Evolutionary conservation across 1,284 basidiomycete species (phyloP), one percentile per base, ranked within the genome.

Genomic region (Thecaphora thlaspeos): DNA sequence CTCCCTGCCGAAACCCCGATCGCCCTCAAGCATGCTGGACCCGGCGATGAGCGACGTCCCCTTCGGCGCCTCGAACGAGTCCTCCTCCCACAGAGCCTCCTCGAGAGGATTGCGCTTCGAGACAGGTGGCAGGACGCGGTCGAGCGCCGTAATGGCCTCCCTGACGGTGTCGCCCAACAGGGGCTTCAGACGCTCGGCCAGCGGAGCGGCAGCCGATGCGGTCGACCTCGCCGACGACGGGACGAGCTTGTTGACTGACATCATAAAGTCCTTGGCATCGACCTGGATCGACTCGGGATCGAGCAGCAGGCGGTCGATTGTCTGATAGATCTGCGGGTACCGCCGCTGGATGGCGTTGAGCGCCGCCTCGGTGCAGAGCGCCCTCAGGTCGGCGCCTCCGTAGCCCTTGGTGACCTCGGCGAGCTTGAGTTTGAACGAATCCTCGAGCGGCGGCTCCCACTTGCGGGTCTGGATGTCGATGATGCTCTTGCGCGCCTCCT

Each of bases 321-420:
- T 89, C 80, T 90, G 88, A 82, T 98, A 99, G 48, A 98, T 95
- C 77, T 99, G 95, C 0, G 95, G 95, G 78, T 98, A 99, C 42
- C 88, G 83, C 48, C 95, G 82, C 76, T 99, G 95, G 23, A 99
- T 89, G 1, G 95, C 94, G 73, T 97, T 97, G 62, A 99, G 80
- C 1, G 94, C 90, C 8, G 95, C 91, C 80, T 98, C 95, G 1
- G 95, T 98, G 40, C 69, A 76, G 11, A 73, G 54, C 4, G 70
- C 71, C 79, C 95, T 82, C 55, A 98, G 78, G 82, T 99, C 95
- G 28, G 95, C 95, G 75, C 95, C 95, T 36, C 91, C 95, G 77
- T 97, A 99, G 0, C 95, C 95, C 79, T 97, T 98, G 4, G 95
- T 98, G 49, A 95, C 80, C 72, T 87, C 87, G 0, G 93, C 90